phyloP scores from a whole-genome alignment of 2,329 filamentous ascomycete genomes.

The Dactylellina drechsleri region DNA sequence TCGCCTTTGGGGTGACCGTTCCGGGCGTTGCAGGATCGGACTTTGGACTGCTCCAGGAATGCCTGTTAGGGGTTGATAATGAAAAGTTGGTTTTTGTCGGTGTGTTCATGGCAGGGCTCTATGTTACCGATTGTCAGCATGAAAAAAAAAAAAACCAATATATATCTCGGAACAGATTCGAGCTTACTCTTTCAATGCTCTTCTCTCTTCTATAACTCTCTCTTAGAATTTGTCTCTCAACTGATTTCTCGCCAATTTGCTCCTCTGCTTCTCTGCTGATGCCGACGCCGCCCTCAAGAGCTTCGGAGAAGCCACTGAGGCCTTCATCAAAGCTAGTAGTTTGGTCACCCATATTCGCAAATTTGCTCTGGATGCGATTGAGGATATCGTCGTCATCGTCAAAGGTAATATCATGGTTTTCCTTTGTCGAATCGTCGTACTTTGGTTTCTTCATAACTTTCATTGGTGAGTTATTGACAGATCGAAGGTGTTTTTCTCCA shows the following conservation, averaged over 20 bases:
- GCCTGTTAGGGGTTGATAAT: slow-evolving; percentile 39
- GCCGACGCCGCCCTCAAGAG: slow-evolving; percentile 34
- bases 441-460: slow-evolving; percentile 54
- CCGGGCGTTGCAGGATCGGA: slow-evolving; percentile 44
- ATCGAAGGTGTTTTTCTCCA: slow-evolving; percentile 46
- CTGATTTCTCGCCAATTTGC: slow-evolving; percentile 38
- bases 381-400: slow-evolving; percentile 46
- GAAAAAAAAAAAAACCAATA: background rate
- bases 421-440: slow-evolving; percentile 52
- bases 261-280: slow-evolving; percentile 50
- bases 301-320: slow-evolving; percentile 50
- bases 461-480: slow-evolving; percentile 45
- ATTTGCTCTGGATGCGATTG: slow-evolving; percentile 18
- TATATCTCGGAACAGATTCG: background rate
- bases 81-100: slow-evolving; percentile 43
- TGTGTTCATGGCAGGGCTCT: slow-evolving; percentile 42
- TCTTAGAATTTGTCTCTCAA: slow-evolving; percentile 51
- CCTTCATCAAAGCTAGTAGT: slow-evolving; percentile 42
- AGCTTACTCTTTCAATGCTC: slow-evolving; percentile 40
- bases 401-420: slow-evolving; percentile 48
- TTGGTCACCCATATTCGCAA: slow-evolving; percentile 21
- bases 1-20: slow-evolving; percentile 38
- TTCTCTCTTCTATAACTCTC: slow-evolving; percentile 51
- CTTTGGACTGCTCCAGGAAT: slow-evolving; percentile 50
- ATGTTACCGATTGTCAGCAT: background rate